Evolutionary conservation across 2,329 filamentous ascomycete species (phyloP), one percentile per base, ranked within the genome.

Genomic region (Hypoxylon sp.): DNA sequence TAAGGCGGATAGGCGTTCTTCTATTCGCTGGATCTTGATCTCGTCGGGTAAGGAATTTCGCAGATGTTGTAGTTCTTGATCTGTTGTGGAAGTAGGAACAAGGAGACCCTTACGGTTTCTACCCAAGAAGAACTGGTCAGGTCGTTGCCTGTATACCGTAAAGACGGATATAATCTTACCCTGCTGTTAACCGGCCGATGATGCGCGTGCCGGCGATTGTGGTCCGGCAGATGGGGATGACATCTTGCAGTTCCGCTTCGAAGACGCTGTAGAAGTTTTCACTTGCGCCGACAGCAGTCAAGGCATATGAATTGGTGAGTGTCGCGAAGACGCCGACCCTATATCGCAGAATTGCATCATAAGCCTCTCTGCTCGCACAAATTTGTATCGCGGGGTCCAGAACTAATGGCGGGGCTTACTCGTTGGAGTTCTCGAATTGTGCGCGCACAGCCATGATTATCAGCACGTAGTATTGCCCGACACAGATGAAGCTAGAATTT

Each of bases 251-350:
- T 84, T 99, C 96, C 69, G 95, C 91, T 86, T 99, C 96, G 83
- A 99, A 98, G 79, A 98, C 88, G 85, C 93, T 93, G 89, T 98
- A 98, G 82, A 99, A 99, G 88, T 98, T 98, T 86, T 97, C 94
- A 77, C 93, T 97, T 74, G 93, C 94, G 77, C 96, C 96, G 72
- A 97, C 89, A 71, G 95, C 94, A 74, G 97, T 93, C 75, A 99
- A 87, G 74, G 94, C 94, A 82, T 97, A 99, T 65, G 93, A 95
- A 83, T 99, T 99, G 74, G 96, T 99, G 78, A 99, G 91, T 68
- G 93, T 97, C 67, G 94, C 84, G 82, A 99, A 99, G 78, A 98
- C 96, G 79, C 96, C 96, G 78, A 99, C 92, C 84, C 94, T 97
- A 30, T 56, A 37, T 53, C n/a, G 16, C 30, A 5, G 29, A 61